phyloP scores from a whole-genome alignment of 495 filamentous ascomycete species.

The Aspergillus sclerotiicarbonarius region DNA sequence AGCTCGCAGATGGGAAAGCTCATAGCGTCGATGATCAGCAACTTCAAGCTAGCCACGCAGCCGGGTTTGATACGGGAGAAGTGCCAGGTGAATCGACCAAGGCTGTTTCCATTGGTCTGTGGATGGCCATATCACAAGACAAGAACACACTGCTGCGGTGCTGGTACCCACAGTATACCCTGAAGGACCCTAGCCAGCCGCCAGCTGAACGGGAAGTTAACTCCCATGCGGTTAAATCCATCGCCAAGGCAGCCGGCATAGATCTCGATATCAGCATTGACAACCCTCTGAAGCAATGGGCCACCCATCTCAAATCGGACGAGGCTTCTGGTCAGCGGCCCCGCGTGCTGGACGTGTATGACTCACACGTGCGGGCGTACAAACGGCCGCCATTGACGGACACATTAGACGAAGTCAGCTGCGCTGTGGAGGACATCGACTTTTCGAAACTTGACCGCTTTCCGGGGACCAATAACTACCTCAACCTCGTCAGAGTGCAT shows the following conservation, averaged over 20 bases:
- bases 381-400: constrained; percentile 45
- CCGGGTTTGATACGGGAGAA: constrained; percentile 35
- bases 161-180: constrained; percentile 56
- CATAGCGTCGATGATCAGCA: constrained; percentile 17
- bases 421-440: constrained; percentile 32
- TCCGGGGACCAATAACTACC: constrained; percentile 35
- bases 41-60: constrained; percentile 6
- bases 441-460: constrained; percentile 44
- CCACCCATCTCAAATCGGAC: constrained; percentile 36
- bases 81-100: constrained; percentile 20
- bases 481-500: constrained; percentile 61
- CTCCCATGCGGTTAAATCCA: constrained; percentile 63
- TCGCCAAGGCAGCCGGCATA: constrained; percentile 55
- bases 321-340: constrained; percentile 23
- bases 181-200: constrained; percentile 30
- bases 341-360: constrained; percentile 42
- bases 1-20: constrained; percentile 58
- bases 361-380: constrained; percentile 45
- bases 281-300: constrained; percentile 58
- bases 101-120: constrained; percentile 47
- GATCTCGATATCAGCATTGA: constrained; percentile 70
- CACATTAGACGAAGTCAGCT: constrained; percentile 30
- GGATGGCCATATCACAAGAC: constrained; percentile 71
- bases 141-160: constrained; percentile 62
- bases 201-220: constrained; percentile 59